phyloP scores from a whole-genome alignment of 495 filamentous ascomycete genomes.

The Aspergillus indologenus region DNA sequence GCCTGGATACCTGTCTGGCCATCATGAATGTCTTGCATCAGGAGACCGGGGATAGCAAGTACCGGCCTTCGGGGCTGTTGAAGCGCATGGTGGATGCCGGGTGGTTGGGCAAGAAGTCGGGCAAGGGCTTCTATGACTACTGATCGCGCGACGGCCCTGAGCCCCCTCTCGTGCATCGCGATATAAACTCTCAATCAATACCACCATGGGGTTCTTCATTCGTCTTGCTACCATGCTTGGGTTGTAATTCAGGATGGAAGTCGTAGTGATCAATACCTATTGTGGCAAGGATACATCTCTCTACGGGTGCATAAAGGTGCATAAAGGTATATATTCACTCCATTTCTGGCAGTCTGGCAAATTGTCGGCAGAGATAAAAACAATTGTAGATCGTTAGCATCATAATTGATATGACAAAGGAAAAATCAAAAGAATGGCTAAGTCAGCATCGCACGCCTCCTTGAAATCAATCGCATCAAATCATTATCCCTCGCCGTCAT shows the following conservation, averaged over 20 bases:
- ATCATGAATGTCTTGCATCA: conserved; percentile 96
- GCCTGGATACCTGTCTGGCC: conserved; percentile 90
- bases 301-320: no score
- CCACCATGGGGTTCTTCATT: background rate
- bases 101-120: conserved; percentile 96
- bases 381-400: background rate
- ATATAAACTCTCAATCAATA: conserved; percentile 4
- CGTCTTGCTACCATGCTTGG: no score
- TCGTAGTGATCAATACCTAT: no score
- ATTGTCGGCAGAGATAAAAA: no score
- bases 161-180: no score
- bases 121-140: conserved; percentile 95
- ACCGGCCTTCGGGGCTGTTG: conserved; percentile 80
- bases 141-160: no score
- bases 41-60: conserved; percentile 94
- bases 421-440: background rate
- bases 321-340: no score
- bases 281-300: no score
- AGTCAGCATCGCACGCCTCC: background rate
- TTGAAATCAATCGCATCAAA: background rate
- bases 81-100: conserved; percentile 97
- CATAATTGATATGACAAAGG: background rate
- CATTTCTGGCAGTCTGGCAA: no score
- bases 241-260: no score
- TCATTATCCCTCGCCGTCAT: background rate